phyloP scores from a whole-genome alignment of 768 basidiomycete genomes.

The Boletus tylopilopsis region DNA sequence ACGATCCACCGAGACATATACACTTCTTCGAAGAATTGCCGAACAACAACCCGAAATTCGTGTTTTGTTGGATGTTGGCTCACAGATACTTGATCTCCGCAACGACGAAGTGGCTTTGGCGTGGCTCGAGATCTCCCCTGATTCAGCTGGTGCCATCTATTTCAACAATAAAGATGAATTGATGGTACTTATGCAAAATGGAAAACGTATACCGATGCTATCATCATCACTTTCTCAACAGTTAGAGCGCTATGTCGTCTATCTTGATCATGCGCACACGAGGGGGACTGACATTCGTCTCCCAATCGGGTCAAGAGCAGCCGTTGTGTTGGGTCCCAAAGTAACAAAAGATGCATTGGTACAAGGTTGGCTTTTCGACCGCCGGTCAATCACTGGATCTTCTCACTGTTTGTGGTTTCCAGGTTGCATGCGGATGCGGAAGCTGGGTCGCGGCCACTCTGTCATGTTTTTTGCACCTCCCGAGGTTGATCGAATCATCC shows the following conservation, averaged over 20 bases:
- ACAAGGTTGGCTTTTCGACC: conserved; percentile 26
- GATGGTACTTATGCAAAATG: conserved; percentile 22
- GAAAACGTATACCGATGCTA: conserved; percentile 14
- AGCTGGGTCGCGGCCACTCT: conserved; percentile 44
- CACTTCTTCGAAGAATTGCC: conserved; percentile 27
- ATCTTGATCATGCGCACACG: conserved; percentile 37
- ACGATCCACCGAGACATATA: background rate
- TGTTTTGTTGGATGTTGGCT: conserved; percentile 51
- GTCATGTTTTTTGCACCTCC: conserved; percentile 42
- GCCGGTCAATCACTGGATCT: background rate
- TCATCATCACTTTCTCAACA: conserved; percentile 28
- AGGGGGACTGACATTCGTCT: conserved; percentile 36
- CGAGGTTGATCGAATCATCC: conserved; percentile 37
- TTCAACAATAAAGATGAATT: conserved; percentile 28
- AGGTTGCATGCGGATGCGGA: conserved; percentile 54
- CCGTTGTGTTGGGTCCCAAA: conserved; percentile 34
- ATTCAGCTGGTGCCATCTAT: conserved; percentile 22
- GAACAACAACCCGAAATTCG: conserved; percentile 33
- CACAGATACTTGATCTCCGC: conserved; percentile 48
- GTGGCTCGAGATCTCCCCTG: conserved; percentile 35
- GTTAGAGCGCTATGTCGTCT: conserved; percentile 30
- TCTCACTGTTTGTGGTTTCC: background rate
- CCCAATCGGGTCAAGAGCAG: conserved; percentile 29
- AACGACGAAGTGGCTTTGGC: conserved; percentile 36
- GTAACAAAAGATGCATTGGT: conserved; percentile 33